These are phyloP conservation scores for Stachybotrys chartarum DNA, from an alignment of 2,329 filamentous ascomycete genomes.

Conservation along the genomic window DNA sequence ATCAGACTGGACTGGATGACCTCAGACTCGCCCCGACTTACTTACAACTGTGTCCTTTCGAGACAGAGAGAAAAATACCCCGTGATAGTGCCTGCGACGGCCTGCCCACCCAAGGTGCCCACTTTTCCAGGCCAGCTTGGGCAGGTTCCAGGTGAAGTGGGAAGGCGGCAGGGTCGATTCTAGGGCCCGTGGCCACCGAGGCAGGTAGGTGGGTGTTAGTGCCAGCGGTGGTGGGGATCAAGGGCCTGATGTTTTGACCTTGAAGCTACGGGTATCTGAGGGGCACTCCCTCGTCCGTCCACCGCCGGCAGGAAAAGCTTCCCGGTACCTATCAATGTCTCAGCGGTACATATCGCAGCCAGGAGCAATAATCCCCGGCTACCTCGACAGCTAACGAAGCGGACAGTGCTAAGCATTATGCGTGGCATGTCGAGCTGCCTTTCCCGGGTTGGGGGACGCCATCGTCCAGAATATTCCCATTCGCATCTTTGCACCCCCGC, in stretches of 20 bases:
- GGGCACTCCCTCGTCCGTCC: no score
- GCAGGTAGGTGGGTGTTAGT: neutral
- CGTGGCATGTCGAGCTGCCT: no score
- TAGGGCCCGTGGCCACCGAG: neutral
- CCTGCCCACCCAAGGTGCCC: constrained; percentile 6
- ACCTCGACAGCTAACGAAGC: no score
- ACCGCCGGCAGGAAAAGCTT: no score
- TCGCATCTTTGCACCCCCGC: no score
- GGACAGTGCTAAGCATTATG: no score
- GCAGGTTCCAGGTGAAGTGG: neutral
- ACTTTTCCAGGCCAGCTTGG: constrained; percentile 6
- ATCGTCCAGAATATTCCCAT: no score
- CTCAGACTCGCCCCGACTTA: constrained; percentile 12
- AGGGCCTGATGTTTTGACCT: neutral
- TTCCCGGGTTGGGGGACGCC: no score
- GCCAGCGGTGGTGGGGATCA: neutral
- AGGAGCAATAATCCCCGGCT: no score
- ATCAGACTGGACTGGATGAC: constrained; percentile 16
- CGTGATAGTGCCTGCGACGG: constrained; percentile 20
- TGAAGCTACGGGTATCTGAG: neutral
- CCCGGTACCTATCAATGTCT: no score
- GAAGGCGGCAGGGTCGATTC: neutral
- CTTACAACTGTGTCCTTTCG: constrained; percentile 30
- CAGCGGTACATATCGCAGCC: no score
- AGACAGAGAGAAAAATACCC: constrained; percentile 13